A percentile compares a stretch with the other conserved stretches of the same genome.
phyloP scores from a whole-genome alignment of 371 early-diverging fungal species.

The Lichtheimia hyalospora region DNA sequence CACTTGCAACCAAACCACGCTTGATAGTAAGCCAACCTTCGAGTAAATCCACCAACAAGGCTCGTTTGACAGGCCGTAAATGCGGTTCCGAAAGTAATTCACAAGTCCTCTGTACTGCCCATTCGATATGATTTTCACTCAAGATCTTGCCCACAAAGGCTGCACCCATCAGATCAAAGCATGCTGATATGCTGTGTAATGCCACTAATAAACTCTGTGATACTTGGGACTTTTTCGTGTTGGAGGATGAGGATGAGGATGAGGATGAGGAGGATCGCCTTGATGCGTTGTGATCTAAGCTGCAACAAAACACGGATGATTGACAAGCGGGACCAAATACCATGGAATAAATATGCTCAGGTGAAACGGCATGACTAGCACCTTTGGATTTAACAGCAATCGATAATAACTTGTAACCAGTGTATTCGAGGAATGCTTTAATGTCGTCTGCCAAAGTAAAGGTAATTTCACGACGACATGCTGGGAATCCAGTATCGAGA shows the following conservation, averaged over 20 bases:
- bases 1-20: slow-evolving; percentile 31
- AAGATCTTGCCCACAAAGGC: slow-evolving; percentile 39
- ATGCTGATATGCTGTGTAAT: slow-evolving; percentile 41
- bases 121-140: slow-evolving; percentile 40
- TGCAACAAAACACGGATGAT: not conserved
- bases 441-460: slow-evolving; percentile 49
- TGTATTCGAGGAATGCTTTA: slow-evolving; percentile 50
- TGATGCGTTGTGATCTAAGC: not conserved
- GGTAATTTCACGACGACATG: slow-evolving; percentile 44
- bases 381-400: slow-evolving; percentile 7
- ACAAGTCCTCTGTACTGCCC: slow-evolving; percentile 39
- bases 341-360: slow-evolving; percentile 1
- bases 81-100: slow-evolving; percentile 29
- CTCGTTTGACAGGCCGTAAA: slow-evolving; percentile 26
- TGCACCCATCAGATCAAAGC: slow-evolving; percentile 46
- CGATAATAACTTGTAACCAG: slow-evolving; percentile 39
- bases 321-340: slow-evolving; percentile 16
- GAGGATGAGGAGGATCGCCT: slow-evolving; percentile 2
- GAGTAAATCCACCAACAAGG: slow-evolving; percentile 28
- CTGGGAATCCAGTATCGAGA: slow-evolving; percentile 37
- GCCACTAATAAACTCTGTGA: slow-evolving; percentile 8
- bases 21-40: slow-evolving; percentile 43
- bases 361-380: slow-evolving; percentile 4
- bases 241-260: slow-evolving; percentile 8
- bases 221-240: not conserved